Evolutionary conservation across 1,284 basidiomycete genomes (phyloP).

Genomic region (Hemileia vastatrix): DNA sequence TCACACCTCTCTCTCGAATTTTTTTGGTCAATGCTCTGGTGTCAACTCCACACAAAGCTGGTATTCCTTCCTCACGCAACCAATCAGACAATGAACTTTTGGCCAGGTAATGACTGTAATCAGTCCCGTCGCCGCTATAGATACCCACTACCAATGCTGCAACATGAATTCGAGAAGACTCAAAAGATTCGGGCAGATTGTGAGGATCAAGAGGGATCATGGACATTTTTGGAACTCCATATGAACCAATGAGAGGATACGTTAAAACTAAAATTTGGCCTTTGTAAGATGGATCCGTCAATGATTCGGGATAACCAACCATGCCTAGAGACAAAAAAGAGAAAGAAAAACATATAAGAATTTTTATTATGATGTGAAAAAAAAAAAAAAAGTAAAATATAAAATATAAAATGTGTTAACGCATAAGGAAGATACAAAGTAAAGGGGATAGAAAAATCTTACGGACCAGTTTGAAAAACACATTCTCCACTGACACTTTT

Average conservation of each 20-base stretch:
- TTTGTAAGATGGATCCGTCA: constrained; percentile 97
- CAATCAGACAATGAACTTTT: constrained; percentile 76
- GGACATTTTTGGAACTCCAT: constrained; percentile 67
- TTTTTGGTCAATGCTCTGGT: constrained; percentile 94
- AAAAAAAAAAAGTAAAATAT: no score
- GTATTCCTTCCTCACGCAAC: constrained; percentile 90
- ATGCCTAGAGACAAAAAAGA: constrained; percentile 57
- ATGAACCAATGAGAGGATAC: constrained; percentile 94
- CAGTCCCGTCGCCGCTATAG: constrained; percentile 56
- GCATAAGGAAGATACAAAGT: not conserved
- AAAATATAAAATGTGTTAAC: no score
- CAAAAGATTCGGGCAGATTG: no score
- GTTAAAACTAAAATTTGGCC: constrained; percentile 96
- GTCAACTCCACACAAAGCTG: constrained; percentile 93
- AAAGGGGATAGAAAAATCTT: constrained; percentile 5
- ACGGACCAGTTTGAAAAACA: constrained; percentile 96
- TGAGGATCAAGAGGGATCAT: constrained; percentile 6
- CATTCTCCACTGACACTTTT: constrained; percentile 95
- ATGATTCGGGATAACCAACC: constrained; percentile 97
- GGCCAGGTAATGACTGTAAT: constrained; percentile 92
- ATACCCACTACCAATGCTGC: constrained; percentile 85
- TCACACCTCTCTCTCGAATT: constrained; percentile 85
- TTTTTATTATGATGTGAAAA: no score
- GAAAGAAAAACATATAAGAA: not conserved
- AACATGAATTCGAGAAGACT: constrained; percentile 88